Conservation (phyloP, 1,139 yeast species). For the Geotrichum phurueaensis region DNA sequence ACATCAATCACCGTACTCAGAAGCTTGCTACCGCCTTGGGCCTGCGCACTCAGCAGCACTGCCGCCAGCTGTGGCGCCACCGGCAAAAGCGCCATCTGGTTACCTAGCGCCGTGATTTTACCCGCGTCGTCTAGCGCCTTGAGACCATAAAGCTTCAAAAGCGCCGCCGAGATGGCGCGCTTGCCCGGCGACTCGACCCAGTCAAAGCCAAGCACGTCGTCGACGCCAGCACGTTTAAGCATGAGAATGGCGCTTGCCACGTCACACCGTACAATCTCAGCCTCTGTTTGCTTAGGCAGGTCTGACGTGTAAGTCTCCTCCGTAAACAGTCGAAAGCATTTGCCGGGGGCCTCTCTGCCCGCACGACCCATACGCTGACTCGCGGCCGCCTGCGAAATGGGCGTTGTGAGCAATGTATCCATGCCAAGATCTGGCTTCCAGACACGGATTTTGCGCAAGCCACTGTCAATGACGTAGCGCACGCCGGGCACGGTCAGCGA, state of each 20-base stretch:
- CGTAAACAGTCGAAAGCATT: slow-evolving; percentile 76
- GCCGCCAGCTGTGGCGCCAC: slow-evolving; percentile 89
- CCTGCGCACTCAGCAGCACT: slow-evolving; percentile 67
- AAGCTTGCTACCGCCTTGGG: slow-evolving; percentile 40
- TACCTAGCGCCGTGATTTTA: slow-evolving; percentile 67
- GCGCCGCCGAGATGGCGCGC: slow-evolving; percentile 67
- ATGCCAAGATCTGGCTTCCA: slow-evolving; percentile 92
- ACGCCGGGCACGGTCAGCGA: slow-evolving; percentile 95
- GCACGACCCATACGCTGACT: slow-evolving; percentile 97
- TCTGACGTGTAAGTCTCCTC: slow-evolving; percentile 55
- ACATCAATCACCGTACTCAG: slow-evolving; percentile 73
- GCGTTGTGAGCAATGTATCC: slow-evolving; percentile 83
- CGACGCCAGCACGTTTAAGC: slow-evolving; percentile 75
- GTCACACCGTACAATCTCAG: slow-evolving; percentile 85
- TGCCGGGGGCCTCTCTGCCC: slow-evolving; percentile 93
- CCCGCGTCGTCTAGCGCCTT: slow-evolving; percentile 78
- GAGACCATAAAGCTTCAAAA: slow-evolving; percentile 69
- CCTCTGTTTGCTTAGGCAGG: slow-evolving; percentile 76
- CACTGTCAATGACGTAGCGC: slow-evolving; percentile 88
- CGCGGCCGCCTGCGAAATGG: slow-evolving; percentile 92
- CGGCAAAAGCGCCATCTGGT: slow-evolving; percentile 82
- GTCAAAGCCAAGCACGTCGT: slow-evolving; percentile 77
- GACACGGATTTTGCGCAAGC: slow-evolving; percentile 84
- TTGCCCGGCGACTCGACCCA: slow-evolving; percentile 92
- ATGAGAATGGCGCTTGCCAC: slow-evolving; percentile 77